These are phyloP conservation scores for Backusella sp. DNA, from an alignment of 192 early-diverging fungal species.

Conservation along the genomic window DNA sequence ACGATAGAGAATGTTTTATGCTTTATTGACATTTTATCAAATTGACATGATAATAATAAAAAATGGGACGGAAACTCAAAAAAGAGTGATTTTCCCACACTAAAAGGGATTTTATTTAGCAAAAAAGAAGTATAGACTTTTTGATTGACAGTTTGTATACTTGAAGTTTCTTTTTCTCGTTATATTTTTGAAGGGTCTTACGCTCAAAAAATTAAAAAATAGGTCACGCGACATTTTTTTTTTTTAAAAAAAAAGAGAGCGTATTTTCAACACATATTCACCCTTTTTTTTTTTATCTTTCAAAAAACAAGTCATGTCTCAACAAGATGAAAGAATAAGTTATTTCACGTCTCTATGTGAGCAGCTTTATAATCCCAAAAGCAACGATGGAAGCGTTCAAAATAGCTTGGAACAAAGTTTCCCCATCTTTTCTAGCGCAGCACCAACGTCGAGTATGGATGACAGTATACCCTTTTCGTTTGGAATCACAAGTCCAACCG, in stretches of 20 bases:
- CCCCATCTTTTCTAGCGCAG: conserved; percentile 50
- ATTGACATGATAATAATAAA: not conserved
- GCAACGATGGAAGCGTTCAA: conserved; percentile 63
- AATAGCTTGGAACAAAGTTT: conserved; percentile 72
- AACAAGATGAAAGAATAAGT: conserved; percentile 22
- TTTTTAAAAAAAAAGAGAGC: not conserved
- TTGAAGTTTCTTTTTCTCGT: not conserved
- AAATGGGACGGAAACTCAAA: not conserved
- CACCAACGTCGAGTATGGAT: not conserved
- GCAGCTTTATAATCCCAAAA: conserved; percentile 58
- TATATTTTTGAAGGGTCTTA: not conserved
- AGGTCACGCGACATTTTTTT: not conserved
- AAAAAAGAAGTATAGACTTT: not conserved
- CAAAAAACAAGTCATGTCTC: conserved; percentile 7
- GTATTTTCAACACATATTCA: no score
- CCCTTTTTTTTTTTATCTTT: not conserved
- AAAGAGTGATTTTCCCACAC: not conserved
- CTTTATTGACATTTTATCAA: no score
- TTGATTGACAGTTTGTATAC: not conserved
- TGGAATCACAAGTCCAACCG: conserved; percentile 48
- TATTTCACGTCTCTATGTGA: conserved; percentile 46
- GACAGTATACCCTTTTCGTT: conserved; percentile 14
- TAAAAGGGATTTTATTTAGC: not conserved
- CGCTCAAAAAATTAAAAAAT: not conserved
- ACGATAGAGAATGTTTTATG: not conserved